Base-by-base conservation (phyloP, 176 grass and related monocot genomes). In the Calamus simplicifolius region DNA sequence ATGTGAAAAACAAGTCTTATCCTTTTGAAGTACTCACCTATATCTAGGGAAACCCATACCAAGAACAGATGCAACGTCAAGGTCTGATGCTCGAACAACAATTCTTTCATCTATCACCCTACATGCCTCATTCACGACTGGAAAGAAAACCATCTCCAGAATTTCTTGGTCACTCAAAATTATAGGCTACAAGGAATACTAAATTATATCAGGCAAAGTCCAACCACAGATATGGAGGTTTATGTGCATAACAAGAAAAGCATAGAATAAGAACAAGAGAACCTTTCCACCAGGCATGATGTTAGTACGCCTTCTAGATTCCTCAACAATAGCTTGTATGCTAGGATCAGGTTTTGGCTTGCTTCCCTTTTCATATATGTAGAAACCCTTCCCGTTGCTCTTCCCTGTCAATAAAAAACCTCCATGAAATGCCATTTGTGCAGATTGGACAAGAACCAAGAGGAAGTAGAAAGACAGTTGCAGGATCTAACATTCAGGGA, bases 71-170 rank as follows among this genome's bases (percentile, higher is more conserved):
- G 92, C 78, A 49, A 97, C 91, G 71, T 97, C 92, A 21, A 97
- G 81, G 78, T 97, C 92, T 25, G 87, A 80, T 55, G 92, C 72
- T 4, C 77, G 73, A 76, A 88, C 73, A 52, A 97, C 92, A 43
- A 97, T 56, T 58, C 78, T 78, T 85, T 97, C 92, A 56, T 81
- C 84, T 87, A 97, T 88, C 48, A 91, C 84, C 71, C 92, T 76
- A 48, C 92, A 97, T 26, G 87, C 92, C 66, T 97, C 92, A 17
- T 97, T 97, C 29, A 97, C 72, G 61, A 85, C 81, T 59, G 92
- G 87, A 71, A 97, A 97, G 78, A 97, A 97, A 80, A 97, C 74
- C 87, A 97, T 97, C 76, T 91, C 92, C 78, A 91, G 27, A 54
- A 97, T 69, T 3, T 91, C 92, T 75, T 82, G 80, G 62, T 91